A percentile compares a stretch with the other conserved stretches of the same genome.
Evolutionary conservation across 495 filamentous ascomycete species (phyloP).

Genomic region (Daldinia concentrica): DNA sequence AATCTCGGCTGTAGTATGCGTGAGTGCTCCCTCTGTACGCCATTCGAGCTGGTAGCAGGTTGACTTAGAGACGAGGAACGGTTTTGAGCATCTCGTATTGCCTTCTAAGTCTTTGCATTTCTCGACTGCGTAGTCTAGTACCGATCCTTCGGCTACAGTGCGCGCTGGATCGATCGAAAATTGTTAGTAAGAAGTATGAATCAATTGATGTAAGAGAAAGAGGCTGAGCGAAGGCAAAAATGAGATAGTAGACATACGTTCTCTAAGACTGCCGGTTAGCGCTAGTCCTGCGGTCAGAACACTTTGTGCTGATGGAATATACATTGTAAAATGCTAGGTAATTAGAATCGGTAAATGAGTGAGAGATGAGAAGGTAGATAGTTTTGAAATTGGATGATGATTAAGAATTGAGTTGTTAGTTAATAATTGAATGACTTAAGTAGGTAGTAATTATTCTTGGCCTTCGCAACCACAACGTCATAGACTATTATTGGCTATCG

Average conservation of each 20-base stretch:
- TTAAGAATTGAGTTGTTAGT: not conserved
- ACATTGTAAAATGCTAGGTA: conserved; percentile 30
- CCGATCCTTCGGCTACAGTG: conserved; percentile 39
- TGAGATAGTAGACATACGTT: conserved; percentile 33
- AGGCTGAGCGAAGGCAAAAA: too few species aligned
- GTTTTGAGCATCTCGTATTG: conserved; percentile 49
- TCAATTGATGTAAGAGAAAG: not conserved
- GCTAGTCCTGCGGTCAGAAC: conserved; percentile 48
- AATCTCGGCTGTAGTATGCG: conserved; percentile 54
- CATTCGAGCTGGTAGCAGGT: conserved; percentile 53
- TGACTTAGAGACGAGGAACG: conserved; percentile 46
- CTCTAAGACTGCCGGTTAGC: conserved; percentile 36
- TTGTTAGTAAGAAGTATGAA: not conserved
- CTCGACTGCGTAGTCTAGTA: conserved; percentile 51
- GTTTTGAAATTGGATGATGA: not conserved
- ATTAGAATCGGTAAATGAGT: not conserved
- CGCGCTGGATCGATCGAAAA: conserved; percentile 19
- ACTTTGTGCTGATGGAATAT: conserved; percentile 45
- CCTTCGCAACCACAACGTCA: conserved; percentile 17
- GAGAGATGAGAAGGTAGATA: not conserved
- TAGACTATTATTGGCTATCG: conserved; percentile 1
- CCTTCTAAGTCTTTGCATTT: conserved; percentile 48
- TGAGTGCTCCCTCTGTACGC: conserved; percentile 49
- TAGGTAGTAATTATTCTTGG: not conserved
- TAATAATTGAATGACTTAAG: not conserved